phyloP scores from a whole-genome alignment of 495 filamentous ascomycete genomes.

The Thermothielavioides terrestris region DNA sequence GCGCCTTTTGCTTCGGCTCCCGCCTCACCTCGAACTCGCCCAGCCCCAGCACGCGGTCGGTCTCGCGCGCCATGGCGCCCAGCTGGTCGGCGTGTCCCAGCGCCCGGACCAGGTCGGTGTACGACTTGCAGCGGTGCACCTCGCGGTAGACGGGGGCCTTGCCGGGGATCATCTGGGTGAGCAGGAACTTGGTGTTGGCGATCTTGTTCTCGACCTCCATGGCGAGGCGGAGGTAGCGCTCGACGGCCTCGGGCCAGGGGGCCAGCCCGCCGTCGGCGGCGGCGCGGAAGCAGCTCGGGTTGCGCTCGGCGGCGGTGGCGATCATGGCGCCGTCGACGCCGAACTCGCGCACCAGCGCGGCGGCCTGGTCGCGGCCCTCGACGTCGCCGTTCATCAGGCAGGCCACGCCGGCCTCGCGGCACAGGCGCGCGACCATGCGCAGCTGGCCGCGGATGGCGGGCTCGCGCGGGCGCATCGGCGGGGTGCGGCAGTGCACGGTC shows the following conservation, averaged over 20 bases:
- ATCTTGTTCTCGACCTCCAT: slow-evolving; percentile 75
- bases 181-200: slow-evolving; percentile 83
- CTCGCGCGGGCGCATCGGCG: slow-evolving; percentile 86
- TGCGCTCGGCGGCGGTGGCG: slow-evolving; percentile 80
- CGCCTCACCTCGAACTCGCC: slow-evolving; percentile 27
- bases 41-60: slow-evolving; percentile 52
- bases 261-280: slow-evolving; percentile 54
- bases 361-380: slow-evolving; percentile 54
- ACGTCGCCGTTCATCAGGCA: slow-evolving; percentile 96
- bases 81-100: slow-evolving; percentile 53
- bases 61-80: slow-evolving; percentile 45
- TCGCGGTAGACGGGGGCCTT: slow-evolving; percentile 52
- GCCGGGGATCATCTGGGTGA: slow-evolving; percentile 77
- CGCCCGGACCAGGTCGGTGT: slow-evolving; percentile 52
- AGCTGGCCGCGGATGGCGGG: slow-evolving; percentile 80
- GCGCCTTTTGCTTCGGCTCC: slow-evolving; percentile 4
- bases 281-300: slow-evolving; percentile 71
- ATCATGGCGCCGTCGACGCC: slow-evolving; percentile 95
- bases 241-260: slow-evolving; percentile 66
- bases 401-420: slow-evolving; percentile 72
- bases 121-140: slow-evolving; percentile 52
- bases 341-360: slow-evolving; percentile 59
- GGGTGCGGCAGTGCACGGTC: slow-evolving; percentile 92
- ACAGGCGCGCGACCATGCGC: slow-evolving; percentile 66
- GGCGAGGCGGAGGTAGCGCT: slow-evolving; percentile 59